Conservation (phyloP, 2,329 filamentous ascomycete genomes). For the Penicillium brasilianum region DNA sequence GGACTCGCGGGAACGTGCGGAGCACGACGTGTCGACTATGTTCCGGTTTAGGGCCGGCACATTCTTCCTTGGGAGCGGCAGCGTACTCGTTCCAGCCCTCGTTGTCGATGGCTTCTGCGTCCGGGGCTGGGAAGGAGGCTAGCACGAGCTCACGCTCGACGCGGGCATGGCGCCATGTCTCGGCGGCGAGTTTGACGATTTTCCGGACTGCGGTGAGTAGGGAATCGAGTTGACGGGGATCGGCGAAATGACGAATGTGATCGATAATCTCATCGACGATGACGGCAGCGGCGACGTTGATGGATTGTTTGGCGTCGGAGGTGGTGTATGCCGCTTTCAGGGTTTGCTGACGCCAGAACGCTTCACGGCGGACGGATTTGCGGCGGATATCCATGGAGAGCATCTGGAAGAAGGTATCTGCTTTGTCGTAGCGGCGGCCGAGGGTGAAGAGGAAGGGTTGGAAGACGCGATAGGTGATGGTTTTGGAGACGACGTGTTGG, state of each 20-base stretch:
- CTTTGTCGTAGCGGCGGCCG: slow-evolving; percentile 59
- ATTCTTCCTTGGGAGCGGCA: slow-evolving; percentile 29
- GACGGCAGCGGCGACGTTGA: slow-evolving; percentile 60
- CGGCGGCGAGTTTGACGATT: slow-evolving; percentile 63
- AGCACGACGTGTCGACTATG: slow-evolving; percentile 53
- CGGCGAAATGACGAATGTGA: slow-evolving; percentile 59
- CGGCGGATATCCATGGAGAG: slow-evolving; percentile 62
- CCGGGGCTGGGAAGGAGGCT: slow-evolving; percentile 54
- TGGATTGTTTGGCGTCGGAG: slow-evolving; percentile 61
- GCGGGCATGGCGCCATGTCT: slow-evolving; percentile 63
- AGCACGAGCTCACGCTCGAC: slow-evolving; percentile 62
- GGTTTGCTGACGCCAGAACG: slow-evolving; percentile 64
- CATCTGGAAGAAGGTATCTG: slow-evolving; percentile 60
- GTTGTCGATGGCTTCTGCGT: slow-evolving; percentile 41
- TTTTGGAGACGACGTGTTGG: slow-evolving; percentile 61
- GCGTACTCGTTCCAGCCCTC: slow-evolving; percentile 47
- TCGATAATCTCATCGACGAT: slow-evolving; percentile 63
- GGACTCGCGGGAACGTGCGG: slow-evolving; percentile 58
- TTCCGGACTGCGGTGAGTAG: slow-evolving; percentile 57
- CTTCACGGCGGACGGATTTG: slow-evolving; percentile 62
- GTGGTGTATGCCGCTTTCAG: slow-evolving; percentile 63
- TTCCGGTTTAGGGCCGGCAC: slow-evolving; percentile 18
- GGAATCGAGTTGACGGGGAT: slow-evolving; percentile 56
- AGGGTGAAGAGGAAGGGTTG: slow-evolving; percentile 63
- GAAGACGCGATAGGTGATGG: slow-evolving; percentile 62